Evolutionary conservation across 345 rosid genomes (phyloP).

Genomic region (Citrus cavaleriei): DNA sequence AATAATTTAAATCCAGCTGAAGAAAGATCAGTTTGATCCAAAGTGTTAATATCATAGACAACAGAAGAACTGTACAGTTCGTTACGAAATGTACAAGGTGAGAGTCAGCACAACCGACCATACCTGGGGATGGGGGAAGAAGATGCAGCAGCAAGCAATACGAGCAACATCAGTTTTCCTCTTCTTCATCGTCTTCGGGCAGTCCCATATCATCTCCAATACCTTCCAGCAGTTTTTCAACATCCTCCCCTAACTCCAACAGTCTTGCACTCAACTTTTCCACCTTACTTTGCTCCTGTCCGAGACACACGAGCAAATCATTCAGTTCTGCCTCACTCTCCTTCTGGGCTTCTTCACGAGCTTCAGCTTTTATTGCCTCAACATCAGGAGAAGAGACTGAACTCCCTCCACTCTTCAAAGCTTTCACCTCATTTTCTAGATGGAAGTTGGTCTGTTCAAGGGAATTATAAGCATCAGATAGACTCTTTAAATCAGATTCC

Average conservation of each 20-base stretch:
- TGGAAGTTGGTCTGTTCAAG: slow-evolving; percentile 80
- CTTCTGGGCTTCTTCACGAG: slow-evolving; percentile 91
- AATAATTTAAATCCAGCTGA: slow-evolving; percentile 18
- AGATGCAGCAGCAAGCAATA: background rate
- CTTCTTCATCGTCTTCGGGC: slow-evolving; percentile 66
- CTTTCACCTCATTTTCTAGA: slow-evolving; percentile 72
- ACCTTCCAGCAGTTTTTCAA: slow-evolving; percentile 77
- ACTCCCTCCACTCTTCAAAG: slow-evolving; percentile 59
- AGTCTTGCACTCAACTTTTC: slow-evolving; percentile 74
- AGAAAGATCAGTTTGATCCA: slow-evolving; percentile 7
- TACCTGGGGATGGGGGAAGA: background rate
- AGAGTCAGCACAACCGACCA: slow-evolving; percentile 1
- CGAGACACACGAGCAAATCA: slow-evolving; percentile 94
- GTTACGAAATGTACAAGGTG: slow-evolving; percentile 22
- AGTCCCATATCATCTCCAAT: slow-evolving; percentile 80
- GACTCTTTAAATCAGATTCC: slow-evolving; percentile 79
- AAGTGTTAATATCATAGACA: background rate
- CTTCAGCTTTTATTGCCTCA: slow-evolving; percentile 71
- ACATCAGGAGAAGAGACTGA: slow-evolving; percentile 37
- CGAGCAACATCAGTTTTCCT: slow-evolving; percentile 36
- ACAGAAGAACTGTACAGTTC: slow-evolving; percentile 23
- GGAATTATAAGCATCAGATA: slow-evolving; percentile 88
- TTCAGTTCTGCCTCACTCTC: slow-evolving; percentile 93
- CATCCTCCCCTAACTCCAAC: slow-evolving; percentile 83
- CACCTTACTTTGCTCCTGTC: slow-evolving; percentile 96